Base-by-base conservation (phyloP, 352 stramenopile genomes). In the Globisporangium okanoganense region DNA sequence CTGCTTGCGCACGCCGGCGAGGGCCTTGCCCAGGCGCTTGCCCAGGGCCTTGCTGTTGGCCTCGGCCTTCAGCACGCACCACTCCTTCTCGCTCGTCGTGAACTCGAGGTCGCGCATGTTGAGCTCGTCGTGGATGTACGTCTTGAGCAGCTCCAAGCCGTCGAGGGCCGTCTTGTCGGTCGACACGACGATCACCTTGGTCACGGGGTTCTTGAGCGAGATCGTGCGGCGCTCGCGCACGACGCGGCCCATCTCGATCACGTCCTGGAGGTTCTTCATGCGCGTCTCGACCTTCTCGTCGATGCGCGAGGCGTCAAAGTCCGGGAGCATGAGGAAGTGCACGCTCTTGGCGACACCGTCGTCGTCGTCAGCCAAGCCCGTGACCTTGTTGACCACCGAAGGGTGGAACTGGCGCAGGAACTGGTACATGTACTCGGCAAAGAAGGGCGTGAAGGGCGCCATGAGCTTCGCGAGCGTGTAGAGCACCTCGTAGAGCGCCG, bases 361-460 rank as follows among this genome's bases (percentile, higher is more conserved):
- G 20, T 87, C 88, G 63, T 98, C 96, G 48, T 90, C 85, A 5
- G 80, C 76, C 35, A 95, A 77, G 27, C 20, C 68, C 56, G 67
- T 73, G 16, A 78, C 67, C 9, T 63, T 64, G 64, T 79, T 79
- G n/a, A 88, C 69, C 2, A 96, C 89, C 56, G 83, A 78, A 38
- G 96, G 95, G 82, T 99, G 94, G 66, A 98, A 92, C 64, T 98
- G 95, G 61, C 96, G 86, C 35, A 99, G 80, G 65, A 99, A 96
- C 74, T 99, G 97, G 79, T 99, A 99, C 71, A 99, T 98, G 80
- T 98, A 99, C 78, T 99, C 98, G 7, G 97, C 93, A 64, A 99
- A 99, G 81, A 99, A 99, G 24, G 98, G 98, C 53, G 97, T 99
- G 82, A 99, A 99, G 2, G 98, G 98, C 14, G 94, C 93, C 97